Conservation (phyloP, 176 grass and related monocot species). For the Eragrostis nindensis region DNA sequence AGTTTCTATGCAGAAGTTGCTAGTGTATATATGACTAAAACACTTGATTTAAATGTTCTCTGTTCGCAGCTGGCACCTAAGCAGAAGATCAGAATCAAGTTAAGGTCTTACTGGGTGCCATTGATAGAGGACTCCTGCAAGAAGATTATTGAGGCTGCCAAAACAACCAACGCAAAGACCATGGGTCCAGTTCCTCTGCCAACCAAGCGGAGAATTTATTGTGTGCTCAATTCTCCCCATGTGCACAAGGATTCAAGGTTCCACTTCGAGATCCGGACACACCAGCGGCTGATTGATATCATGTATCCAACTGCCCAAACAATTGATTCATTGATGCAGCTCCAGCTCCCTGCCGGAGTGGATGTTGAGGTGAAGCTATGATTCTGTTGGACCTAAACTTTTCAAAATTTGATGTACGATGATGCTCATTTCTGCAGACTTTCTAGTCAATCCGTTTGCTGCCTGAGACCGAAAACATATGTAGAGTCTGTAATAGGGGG, state of each 20-base stretch:
- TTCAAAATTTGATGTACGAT: conserved; percentile 26
- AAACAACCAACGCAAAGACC: conserved; percentile 89
- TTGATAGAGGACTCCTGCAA: conserved; percentile 96
- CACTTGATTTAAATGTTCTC: not conserved
- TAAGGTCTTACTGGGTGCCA: conserved; percentile 91
- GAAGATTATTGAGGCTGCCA: conserved; percentile 85
- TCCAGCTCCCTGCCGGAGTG: conserved; percentile 92
- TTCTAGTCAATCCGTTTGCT: conserved; percentile 26
- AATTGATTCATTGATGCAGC: conserved; percentile 91
- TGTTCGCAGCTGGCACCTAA: conserved; percentile 71
- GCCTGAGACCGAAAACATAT: conserved; percentile 35
- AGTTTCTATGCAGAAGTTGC: conserved; percentile 2
- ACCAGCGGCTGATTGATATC: conserved; percentile 91
- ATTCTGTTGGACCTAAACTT: conserved; percentile 41
- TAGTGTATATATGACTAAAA: conserved; percentile 32
- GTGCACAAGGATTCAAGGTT: conserved; percentile 97
- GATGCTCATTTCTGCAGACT: conserved; percentile 20
- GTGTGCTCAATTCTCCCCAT: conserved; percentile 95
- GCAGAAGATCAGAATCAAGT: conserved; percentile 93
- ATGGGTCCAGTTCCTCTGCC: conserved; percentile 91
- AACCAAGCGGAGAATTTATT: conserved; percentile 80
- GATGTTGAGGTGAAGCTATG: conserved; percentile 98
- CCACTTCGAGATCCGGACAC: conserved; percentile 95
- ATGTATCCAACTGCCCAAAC: conserved; percentile 94
- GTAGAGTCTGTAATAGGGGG: conserved; percentile 46